Conservation (phyloP, 2,329 filamentous ascomycete genomes). For the Monosporascus sp. region DNA sequence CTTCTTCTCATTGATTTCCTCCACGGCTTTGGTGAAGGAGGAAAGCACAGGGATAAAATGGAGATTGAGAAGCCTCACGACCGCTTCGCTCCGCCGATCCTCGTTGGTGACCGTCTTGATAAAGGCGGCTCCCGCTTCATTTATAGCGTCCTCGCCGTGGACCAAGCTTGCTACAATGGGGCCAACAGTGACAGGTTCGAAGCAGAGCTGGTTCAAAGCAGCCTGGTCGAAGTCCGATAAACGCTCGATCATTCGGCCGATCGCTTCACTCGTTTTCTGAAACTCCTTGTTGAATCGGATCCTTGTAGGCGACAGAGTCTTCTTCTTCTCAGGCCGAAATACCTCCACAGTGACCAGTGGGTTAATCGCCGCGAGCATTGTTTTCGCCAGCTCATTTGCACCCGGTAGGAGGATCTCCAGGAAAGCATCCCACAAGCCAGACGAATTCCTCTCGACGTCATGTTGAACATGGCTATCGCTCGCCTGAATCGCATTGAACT, state of each 20-base stretch:
- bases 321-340: constrained; percentile 53
- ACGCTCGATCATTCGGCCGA: constrained; percentile 71
- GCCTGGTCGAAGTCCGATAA: constrained; percentile 69
- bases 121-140: constrained; percentile 73
- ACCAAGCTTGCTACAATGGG: constrained; percentile 75
- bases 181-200: constrained; percentile 62
- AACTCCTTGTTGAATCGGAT: constrained; percentile 75
- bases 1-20: constrained; percentile 35
- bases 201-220: constrained; percentile 66
- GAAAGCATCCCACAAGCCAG: constrained; percentile 73
- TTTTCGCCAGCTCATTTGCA: constrained; percentile 67
- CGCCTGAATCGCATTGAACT: constrained; percentile 61
- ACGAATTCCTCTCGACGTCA: constrained; percentile 64
- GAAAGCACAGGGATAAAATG: constrained; percentile 39
- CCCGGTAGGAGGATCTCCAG: constrained; percentile 61
- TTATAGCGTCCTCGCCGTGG: constrained; percentile 72
- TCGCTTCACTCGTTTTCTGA: constrained; percentile 45
- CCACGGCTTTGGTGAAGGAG: constrained; percentile 39
- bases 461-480: constrained; percentile 55
- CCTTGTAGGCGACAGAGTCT: constrained; percentile 39
- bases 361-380: constrained; percentile 65
- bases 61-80: constrained; percentile 41
- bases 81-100: constrained; percentile 43
- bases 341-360: constrained; percentile 71
- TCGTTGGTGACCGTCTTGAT: constrained; percentile 78